These are phyloP conservation scores for Rhizophagus sp. DNA, from an alignment of 192 early-diverging fungal species.

Conservation along the genomic window DNA sequence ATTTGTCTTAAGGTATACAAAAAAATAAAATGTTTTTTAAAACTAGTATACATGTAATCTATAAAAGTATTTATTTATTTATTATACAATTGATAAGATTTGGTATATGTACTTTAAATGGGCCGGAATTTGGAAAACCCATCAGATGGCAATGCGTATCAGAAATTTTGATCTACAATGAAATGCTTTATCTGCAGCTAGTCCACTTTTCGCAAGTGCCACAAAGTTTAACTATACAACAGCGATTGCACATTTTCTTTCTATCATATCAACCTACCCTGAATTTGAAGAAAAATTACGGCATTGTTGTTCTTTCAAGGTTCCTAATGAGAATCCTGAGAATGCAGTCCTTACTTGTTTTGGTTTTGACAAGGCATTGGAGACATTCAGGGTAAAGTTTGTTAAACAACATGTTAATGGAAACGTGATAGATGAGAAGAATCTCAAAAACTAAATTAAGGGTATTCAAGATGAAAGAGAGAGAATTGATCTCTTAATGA, in stretches of 20 bases:
- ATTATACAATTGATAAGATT: no score
- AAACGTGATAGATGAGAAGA: neutral
- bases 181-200: neutral
- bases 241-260: no score
- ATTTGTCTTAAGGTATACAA: slow-evolving; percentile 2
- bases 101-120: no score
- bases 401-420: neutral
- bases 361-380: no score
- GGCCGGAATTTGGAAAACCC: neutral
- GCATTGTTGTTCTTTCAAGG: no score
- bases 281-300: no score
- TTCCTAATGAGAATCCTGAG: no score
- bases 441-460: neutral
- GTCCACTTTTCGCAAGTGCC: neutral
- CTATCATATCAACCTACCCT: no score
- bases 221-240: no score
- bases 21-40: neutral
- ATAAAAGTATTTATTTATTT: no score
- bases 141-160: neutral
- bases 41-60: no score
- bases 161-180: neutral
- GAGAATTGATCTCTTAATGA: neutral
- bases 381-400: no score
- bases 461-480: neutral
- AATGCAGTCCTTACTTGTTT: neutral